A percentile compares a stretch with the other conserved stretches of the same genome.
Conservation (phyloP, 2,329 filamentous ascomycete genomes). For the Fusarium sp. region DNA sequence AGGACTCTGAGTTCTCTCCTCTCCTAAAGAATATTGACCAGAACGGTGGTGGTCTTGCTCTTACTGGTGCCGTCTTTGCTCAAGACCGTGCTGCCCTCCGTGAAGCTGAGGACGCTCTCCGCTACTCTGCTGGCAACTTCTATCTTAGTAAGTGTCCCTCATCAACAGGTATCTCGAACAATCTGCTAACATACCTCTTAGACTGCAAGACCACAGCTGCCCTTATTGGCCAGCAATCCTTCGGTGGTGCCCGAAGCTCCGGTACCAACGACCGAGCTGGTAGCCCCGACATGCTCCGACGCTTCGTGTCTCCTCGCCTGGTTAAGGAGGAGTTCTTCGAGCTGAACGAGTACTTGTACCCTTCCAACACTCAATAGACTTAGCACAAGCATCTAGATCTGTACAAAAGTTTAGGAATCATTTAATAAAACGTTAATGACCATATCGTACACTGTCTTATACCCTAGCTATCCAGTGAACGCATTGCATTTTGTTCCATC, state of each 20-base stretch:
- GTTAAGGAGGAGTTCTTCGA: constrained; percentile 63
- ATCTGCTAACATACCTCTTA: not conserved
- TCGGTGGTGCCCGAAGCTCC: constrained; percentile 63
- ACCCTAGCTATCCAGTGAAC: rapidly evolving
- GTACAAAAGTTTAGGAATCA: constrained; percentile 23
- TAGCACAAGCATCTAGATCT: constrained; percentile 18
- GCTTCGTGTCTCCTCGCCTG: constrained; percentile 63
- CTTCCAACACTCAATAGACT: constrained; percentile 58
- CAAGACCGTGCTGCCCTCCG: constrained; percentile 60
- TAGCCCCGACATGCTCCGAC: constrained; percentile 59
- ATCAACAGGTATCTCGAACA: rapidly evolving
- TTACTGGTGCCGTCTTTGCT: constrained; percentile 64
- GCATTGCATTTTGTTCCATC: not conserved
- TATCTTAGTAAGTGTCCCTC: constrained; percentile 56
- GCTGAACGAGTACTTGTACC: constrained; percentile 58
- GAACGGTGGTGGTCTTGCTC: constrained; percentile 56
- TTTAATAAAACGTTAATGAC: constrained; percentile 25
- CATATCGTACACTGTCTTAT: not conserved
- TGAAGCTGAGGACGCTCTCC: constrained; percentile 62
- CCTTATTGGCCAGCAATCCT: constrained; percentile 66
- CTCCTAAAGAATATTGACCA: constrained; percentile 54
- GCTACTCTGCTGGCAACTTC: constrained; percentile 67
- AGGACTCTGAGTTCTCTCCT: constrained; percentile 64
- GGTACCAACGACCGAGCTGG: constrained; percentile 69
- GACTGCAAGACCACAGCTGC: constrained; percentile 68